Evolutionary conservation across 148 eudicot species (phyloP).

Genomic region (Camellia granthamiana): DNA sequence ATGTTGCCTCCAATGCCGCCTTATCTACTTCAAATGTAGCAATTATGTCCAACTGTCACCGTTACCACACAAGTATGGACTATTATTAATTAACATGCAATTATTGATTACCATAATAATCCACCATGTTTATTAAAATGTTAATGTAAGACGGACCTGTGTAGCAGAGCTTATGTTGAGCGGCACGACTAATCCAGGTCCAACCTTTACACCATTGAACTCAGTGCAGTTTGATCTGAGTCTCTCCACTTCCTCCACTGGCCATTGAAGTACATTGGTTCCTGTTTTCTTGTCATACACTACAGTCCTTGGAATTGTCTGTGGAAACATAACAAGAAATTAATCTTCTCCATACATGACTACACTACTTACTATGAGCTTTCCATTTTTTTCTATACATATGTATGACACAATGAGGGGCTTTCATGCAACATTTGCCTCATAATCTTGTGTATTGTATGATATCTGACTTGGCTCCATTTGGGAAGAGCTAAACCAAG

Average conservation of each 20-base stretch:
- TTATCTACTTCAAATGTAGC: conserved; percentile 64
- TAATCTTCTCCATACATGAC: too few species aligned
- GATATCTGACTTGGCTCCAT: too few species aligned
- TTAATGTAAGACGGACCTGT: conserved; percentile 39
- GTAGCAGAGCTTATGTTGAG: conserved; percentile 58
- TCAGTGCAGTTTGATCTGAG: conserved; percentile 43
- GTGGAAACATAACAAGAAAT: neutral
- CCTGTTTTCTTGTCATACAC: conserved; percentile 63
- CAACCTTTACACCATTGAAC: conserved; percentile 33
- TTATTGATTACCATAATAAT: neutral
- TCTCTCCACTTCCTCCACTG: conserved; percentile 65
- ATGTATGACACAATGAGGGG: too few species aligned
- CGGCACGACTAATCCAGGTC: conserved; percentile 62
- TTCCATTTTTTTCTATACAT: too few species aligned
- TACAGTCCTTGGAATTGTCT: conserved; percentile 78
- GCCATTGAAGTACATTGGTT: conserved; percentile 80
- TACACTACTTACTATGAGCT: too few species aligned
- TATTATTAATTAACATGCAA: neutral
- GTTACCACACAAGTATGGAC: neutral
- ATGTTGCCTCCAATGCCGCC: conserved; percentile 37
- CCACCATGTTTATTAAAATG: neutral
- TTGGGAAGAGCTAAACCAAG: too few species aligned
- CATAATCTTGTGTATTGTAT: too few species aligned
- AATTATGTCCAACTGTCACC: conserved; percentile 58
- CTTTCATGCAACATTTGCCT: too few species aligned